Evolutionary conservation across 164 flowering plant genomes (phyloP).

Genomic region (Berberis thunbergii): DNA sequence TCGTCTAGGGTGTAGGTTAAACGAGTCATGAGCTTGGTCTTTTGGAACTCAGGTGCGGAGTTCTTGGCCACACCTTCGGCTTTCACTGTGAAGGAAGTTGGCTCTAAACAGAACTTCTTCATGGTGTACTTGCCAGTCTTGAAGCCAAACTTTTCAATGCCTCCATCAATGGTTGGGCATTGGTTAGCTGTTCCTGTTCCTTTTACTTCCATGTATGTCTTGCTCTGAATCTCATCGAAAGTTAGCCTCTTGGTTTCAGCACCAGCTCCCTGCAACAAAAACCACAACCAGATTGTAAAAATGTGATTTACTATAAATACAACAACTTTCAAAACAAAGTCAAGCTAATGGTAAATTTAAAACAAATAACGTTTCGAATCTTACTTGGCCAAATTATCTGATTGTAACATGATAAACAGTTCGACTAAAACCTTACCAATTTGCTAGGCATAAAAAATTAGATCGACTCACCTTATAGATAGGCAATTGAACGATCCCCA

Average conservation of each 20-base stretch:
- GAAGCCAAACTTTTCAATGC: constrained; percentile 59
- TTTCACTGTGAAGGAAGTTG: constrained; percentile 93
- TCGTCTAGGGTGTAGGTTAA: constrained; percentile 96
- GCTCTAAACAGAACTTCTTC: constrained; percentile 92
- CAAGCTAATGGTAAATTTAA: too few relatives aligned
- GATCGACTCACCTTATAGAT: too few relatives aligned
- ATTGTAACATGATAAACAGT: too few relatives aligned
- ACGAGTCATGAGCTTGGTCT: constrained; percentile 99
- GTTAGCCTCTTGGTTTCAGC: constrained; percentile 93
- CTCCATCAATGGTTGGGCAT: constrained; percentile 88
- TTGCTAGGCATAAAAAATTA: too few relatives aligned
- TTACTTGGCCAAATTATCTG: too few relatives aligned
- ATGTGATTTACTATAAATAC: neutral
- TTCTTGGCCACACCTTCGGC: constrained; percentile 85
- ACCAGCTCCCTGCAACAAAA: constrained; percentile 56
- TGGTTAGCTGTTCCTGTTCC: constrained; percentile 98
- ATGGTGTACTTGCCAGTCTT: constrained; percentile 77
- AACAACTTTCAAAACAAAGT: too few relatives aligned
- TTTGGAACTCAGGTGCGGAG: constrained; percentile 78
- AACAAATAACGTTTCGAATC: too few relatives aligned
- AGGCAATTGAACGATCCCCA: too few relatives aligned
- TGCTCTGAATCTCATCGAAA: constrained; percentile 93
- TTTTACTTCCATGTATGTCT: constrained; percentile 93
- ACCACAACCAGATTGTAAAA: neutral
- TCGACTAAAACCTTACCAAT: too few relatives aligned